A percentile compares a stretch with the other conserved stretches of the same genome.
phyloP scores from a whole-genome alignment of 2,329 filamentous ascomycete species.

The Sporothrix brunneoviolacea region DNA sequence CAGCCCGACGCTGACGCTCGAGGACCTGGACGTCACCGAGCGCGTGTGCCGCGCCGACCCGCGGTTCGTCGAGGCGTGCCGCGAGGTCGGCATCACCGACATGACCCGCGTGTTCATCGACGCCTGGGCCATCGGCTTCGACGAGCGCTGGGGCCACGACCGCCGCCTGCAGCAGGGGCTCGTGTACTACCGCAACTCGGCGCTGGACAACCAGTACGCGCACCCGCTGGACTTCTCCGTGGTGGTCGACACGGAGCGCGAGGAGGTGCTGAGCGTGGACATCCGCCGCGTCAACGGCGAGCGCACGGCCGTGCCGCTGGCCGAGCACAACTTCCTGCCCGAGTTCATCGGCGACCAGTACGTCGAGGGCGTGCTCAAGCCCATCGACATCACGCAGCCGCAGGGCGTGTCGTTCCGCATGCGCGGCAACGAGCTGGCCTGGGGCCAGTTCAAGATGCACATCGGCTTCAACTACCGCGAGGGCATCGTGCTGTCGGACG shows the following conservation, averaged over 20 bases:
- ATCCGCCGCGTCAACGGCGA: constrained; percentile 71
- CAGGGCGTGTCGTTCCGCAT: constrained; percentile 78
- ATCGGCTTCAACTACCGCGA: constrained; percentile 94
- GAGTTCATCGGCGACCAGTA: constrained; percentile 70
- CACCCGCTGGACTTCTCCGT: constrained; percentile 91
- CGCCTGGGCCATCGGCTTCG: constrained; percentile 92
- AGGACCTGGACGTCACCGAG: constrained; percentile 79
- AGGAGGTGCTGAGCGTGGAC: constrained; percentile 75
- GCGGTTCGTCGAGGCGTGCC: constrained; percentile 84
- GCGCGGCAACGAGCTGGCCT: constrained; percentile 62
- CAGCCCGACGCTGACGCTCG: constrained; percentile 89
- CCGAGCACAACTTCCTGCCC: constrained; percentile 71
- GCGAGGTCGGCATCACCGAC: constrained; percentile 71
- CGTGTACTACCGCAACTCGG: constrained; percentile 86
- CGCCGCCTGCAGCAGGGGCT: constrained; percentile 83
- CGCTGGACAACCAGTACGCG: constrained; percentile 83
- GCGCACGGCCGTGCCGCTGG: constrained; percentile 62
- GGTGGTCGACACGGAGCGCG: constrained; percentile 75
- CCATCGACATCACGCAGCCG: constrained; percentile 64
- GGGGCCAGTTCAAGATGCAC: constrained; percentile 92
- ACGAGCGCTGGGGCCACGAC: constrained; percentile 76
- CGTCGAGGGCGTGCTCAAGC: constrained; percentile 64
- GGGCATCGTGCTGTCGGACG: constrained; percentile 83
- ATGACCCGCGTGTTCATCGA: constrained; percentile 97
- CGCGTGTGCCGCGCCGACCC: constrained; percentile 67